Conservation (phyloP, 768 basidiomycete species). For the Phlegmacium glaucopus region DNA sequence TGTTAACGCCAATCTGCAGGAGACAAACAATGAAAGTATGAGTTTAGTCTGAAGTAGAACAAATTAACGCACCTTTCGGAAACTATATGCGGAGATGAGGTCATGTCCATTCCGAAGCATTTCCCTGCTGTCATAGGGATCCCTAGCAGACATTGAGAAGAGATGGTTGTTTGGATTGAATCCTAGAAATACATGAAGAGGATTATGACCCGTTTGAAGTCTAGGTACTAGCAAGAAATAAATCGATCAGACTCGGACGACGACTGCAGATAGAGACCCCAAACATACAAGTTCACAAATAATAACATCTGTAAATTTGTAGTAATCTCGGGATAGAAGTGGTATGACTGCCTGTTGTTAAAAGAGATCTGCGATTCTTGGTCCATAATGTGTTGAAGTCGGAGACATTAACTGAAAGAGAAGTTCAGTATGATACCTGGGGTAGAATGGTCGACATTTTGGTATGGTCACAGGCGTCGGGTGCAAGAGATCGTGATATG, state of each 20-base stretch:
- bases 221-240: slow-evolving; percentile 44
- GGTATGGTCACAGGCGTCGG: no score
- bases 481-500: no score
- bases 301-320: slow-evolving; percentile 50
- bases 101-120: slow-evolving; percentile 72
- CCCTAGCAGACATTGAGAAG: slow-evolving; percentile 57
- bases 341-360: slow-evolving; percentile 68
- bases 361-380: slow-evolving; percentile 41
- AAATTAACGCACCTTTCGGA: slow-evolving; percentile 53
- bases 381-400: slow-evolving; percentile 21
- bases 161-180: slow-evolving; percentile 46
- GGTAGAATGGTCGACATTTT: no score
- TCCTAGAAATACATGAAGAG: slow-evolving; percentile 67
- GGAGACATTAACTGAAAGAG: slow-evolving; percentile 7
- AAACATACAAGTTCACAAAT: slow-evolving; percentile 63
- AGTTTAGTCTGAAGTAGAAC: neutral
- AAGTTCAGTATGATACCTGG: slow-evolving; percentile 1
- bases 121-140: slow-evolving; percentile 59
- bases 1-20: slow-evolving; percentile 55
- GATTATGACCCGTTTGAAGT: slow-evolving; percentile 44
- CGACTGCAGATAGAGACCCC: no score
- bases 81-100: slow-evolving; percentile 51
- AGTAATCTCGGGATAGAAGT: slow-evolving; percentile 68
- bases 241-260: neutral
- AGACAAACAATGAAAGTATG: slow-evolving; percentile 40